A percentile compares a stretch with the other conserved stretches of the same genome.
These are phyloP conservation scores for Lactarius tabidus DNA, from an alignment of 768 basidiomycete genomes.

Conservation along the genomic window DNA sequence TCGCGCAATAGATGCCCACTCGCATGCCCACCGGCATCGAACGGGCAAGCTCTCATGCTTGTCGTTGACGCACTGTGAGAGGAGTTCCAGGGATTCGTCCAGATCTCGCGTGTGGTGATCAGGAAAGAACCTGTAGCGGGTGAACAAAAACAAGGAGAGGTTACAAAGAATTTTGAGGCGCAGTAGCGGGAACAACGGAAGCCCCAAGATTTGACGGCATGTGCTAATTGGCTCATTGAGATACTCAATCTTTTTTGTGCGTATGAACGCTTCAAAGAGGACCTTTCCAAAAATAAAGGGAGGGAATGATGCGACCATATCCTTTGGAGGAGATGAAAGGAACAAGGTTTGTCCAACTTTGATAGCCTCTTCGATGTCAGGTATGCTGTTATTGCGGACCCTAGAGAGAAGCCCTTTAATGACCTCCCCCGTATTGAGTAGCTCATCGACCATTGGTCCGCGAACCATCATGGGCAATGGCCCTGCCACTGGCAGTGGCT, in stretches of 20 bases:
- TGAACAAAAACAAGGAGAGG: not conserved
- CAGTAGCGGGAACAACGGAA: not conserved
- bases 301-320: not conserved
- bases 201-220: not conserved
- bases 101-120: not conserved
- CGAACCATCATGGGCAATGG: not conserved
- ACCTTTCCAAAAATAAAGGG: fast-evolving
- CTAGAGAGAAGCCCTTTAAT: not conserved
- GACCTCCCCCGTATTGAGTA: not conserved
- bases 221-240: not conserved
- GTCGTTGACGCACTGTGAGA: not conserved
- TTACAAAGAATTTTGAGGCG: not conserved
- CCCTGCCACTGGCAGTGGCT: not conserved
- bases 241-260: not conserved
- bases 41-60: not conserved
- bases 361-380: not conserved
- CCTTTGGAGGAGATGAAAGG: not conserved
- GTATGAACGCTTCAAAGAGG: not conserved
- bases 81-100: not conserved
- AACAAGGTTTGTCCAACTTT: not conserved
- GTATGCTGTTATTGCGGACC: not conserved
- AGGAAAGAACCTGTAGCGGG: not conserved
- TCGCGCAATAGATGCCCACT: not conserved
- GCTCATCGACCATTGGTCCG: not conserved
- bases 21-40: not conserved